These are phyloP conservation scores for Leccinum pachyderme DNA, from an alignment of 1,284 basidiomycete genomes.

Conservation along the genomic window DNA sequence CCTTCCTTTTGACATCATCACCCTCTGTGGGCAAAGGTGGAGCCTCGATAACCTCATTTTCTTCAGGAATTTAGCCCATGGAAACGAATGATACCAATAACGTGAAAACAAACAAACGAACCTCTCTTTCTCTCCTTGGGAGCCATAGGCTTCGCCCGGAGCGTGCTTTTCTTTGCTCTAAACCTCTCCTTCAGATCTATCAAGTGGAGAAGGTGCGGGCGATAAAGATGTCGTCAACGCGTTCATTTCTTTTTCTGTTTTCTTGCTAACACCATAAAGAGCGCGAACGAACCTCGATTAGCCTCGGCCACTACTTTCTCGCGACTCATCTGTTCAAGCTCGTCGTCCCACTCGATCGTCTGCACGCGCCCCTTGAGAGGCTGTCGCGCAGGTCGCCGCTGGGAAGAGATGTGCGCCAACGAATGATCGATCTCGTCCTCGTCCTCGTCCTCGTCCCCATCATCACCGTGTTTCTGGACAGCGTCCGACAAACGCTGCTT, in stretches of 20 bases:
- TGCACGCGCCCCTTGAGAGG: slow-evolving; percentile 62
- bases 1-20: slow-evolving; percentile 40
- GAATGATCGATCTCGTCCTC: slow-evolving; percentile 59
- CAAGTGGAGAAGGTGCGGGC: not conserved
- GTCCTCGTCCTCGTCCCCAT: slow-evolving; percentile 41
- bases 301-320: slow-evolving; percentile 74
- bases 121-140: slow-evolving; percentile 37
- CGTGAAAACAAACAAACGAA: slow-evolving; percentile 10
- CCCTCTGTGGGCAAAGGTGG: slow-evolving; percentile 50
- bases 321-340: slow-evolving; percentile 59
- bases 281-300: slow-evolving; percentile 51
- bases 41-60: slow-evolving; percentile 45
- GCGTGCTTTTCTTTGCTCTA: slow-evolving; percentile 53
- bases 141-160: slow-evolving; percentile 40
- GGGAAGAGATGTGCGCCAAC: slow-evolving; percentile 49
- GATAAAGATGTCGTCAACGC: not conserved
- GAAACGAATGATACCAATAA: not conserved
- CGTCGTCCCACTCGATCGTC: slow-evolving; percentile 63
- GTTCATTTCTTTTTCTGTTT: not conserved
- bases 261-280: not conserved
- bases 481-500: slow-evolving; percentile 52
- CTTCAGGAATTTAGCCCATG: slow-evolving; percentile 12
- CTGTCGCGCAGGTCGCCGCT: slow-evolving; percentile 16
- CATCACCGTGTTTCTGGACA: not conserved
- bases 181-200: slow-evolving; percentile 70